Base-by-base conservation (phyloP, 495 filamentous ascomycete species). In the Lophiotrema nucula region DNA sequence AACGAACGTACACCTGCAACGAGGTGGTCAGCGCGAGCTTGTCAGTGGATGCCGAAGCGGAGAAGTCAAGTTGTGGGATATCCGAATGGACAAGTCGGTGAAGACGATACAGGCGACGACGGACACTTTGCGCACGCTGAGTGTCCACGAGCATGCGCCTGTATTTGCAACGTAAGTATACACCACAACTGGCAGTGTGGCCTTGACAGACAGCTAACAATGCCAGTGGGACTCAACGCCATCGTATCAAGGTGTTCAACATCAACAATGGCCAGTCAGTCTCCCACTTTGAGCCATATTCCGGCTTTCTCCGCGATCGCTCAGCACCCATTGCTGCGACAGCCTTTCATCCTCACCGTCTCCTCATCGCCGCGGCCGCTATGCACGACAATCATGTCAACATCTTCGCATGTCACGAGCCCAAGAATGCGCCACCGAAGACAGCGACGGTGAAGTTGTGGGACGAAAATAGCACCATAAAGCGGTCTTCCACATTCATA, bases 51-150 rank as follows among this genome's bases (percentile, higher is more conserved):
- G 88, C 65, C 80, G 88, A 38, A 91, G 92, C 62, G 93, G 93
- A 46, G 92, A 95, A 69, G 86, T 99, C 59, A 88, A 89, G 67
- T 79, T 99, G 5, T 99, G 93, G 93, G 93, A 99, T 75, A 89
- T 99, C 45, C 82, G 92, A 37, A 87, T 88, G 82, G 84, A 92
- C 51, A 71, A 79, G 58, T 83, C 87, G 4, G 76, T 96, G 23
- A 81, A 83, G 49, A 84, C 84, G 6, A 88, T 95, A 56, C 73
- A 79, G 53, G 84, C 88, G 1, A 91, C 88, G n/a, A 85, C 77
- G 44, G 85, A 63, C 47, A 88, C 87, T 13, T 77, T 96, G 61
- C 78, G 90, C 59, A 92, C 88, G 18, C 79, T 96, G 57, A 92
- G 88, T 68, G 90, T 93, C 22, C 93, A 99, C 73, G 93, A 99